phyloP scores from a whole-genome alignment of 2,329 filamentous ascomycete species.

The Raffaelea arxii region DNA sequence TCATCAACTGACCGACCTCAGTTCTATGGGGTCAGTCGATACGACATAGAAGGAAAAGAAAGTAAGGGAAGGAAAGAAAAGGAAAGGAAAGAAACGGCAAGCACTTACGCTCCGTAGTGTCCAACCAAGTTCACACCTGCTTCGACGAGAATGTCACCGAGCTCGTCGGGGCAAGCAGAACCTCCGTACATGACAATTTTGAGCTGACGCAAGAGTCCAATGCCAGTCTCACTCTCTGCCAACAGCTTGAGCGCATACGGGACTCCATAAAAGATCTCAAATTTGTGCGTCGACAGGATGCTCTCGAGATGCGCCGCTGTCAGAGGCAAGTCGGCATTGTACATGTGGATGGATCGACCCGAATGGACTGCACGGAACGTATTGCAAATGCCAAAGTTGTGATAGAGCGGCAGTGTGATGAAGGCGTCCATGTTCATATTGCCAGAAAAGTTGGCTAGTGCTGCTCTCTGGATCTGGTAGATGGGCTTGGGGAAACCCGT shows the following conservation, averaged over 20 bases:
- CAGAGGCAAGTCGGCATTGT: conserved; percentile 45
- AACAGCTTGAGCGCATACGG: conserved; percentile 57
- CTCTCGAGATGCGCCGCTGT: conserved; percentile 37
- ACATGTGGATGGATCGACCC: conserved; percentile 39
- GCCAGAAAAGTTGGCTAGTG: conserved; percentile 35
- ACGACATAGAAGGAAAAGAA: background rate
- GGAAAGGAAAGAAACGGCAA: background rate
- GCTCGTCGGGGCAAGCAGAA: conserved; percentile 46
- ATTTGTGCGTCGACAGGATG: conserved; percentile 29
- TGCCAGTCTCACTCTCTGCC: conserved; percentile 45
- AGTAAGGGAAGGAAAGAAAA: background rate
- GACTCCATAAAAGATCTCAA: conserved; percentile 50
- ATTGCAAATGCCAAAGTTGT: conserved; percentile 48
- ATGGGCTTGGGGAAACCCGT: conserved; percentile 57
- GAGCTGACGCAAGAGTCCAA: conserved; percentile 32
- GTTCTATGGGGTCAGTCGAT: conserved; percentile 22
- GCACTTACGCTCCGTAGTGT: background rate
- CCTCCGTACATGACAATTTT: conserved; percentile 49
- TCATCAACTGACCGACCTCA: conserved; percentile 54
- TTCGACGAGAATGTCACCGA: conserved; percentile 33
- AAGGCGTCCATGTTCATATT: conserved; percentile 35
- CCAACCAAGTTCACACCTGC: conserved; percentile 2
- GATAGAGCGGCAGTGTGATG: conserved; percentile 47
- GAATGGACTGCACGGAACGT: conserved; percentile 43
- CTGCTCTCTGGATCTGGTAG: conserved; percentile 42